Base-by-base conservation (phyloP, 805 yeast genomes). In the Candida parachauliodes region DNA sequence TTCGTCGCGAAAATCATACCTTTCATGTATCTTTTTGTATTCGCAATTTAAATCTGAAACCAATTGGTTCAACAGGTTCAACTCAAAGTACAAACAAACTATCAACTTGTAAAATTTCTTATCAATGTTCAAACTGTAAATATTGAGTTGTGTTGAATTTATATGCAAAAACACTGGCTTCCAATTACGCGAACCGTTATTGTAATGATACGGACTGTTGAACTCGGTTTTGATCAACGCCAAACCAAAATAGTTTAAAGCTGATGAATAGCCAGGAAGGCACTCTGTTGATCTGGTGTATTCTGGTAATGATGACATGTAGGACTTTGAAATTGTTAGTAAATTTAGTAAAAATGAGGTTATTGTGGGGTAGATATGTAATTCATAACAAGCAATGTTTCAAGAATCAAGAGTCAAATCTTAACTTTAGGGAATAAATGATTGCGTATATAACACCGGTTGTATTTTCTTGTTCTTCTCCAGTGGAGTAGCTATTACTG, bases 101-200 rank as follows among this genome's bases (percentile, higher is more conserved):
- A 68, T 46, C 7, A 57, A 36, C n/a, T 51, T 45, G 5, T 37
- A 31, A 10, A 56, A 42, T 22, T 44, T 40, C 18, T 48, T 52
- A 8, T 53, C 54, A 8, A 54, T 48, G 8, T 46, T 43, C 14
- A 68, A 43, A 26, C 50, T 51, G 41, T 62, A 58, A 5, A 68
- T 35, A 22, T 55, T 55, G 22, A 68, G 51, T 42, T 67, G 71
- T 14, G 68, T 68, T 27, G 67, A 58, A 44, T 65, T 65, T 24
- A 68, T 45, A 43, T 66, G 70, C 17, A 64, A 48, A 17, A 64
- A 44, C 14, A 68, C 68, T 1, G 70, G 68, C 37, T 54, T 57
- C 63, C 69, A 60, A 7, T 47, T 36, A 22, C 63, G 39, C 15
- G 49, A 40, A 6, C 52, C 48, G 34, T 42, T 49, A 38, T 52